A percentile compares a stretch with the other conserved stretches of the same genome.
These are phyloP conservation scores for Polyporus tsugae DNA, from an alignment of 1,284 basidiomycete genomes.

Conservation along the genomic window DNA sequence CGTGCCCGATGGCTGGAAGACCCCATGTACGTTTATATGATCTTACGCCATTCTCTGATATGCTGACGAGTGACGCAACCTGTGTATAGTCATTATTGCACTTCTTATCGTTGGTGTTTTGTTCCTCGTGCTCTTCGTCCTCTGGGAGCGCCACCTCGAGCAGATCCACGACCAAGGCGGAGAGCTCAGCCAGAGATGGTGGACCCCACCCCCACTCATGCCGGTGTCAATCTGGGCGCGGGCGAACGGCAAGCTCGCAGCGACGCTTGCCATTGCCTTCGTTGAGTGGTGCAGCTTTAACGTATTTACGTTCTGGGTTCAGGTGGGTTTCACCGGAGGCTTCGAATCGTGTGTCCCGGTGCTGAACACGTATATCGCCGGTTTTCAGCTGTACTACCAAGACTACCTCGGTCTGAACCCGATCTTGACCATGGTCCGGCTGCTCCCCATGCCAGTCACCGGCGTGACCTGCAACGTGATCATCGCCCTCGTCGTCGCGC, in stretches of 20 bases:
- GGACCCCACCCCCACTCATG: slow-evolving; percentile 75
- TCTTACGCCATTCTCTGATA: not conserved
- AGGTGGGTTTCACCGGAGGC: slow-evolving; percentile 43
- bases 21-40: slow-evolving; percentile 62
- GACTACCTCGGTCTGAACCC: slow-evolving; percentile 62
- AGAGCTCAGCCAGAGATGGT: slow-evolving; percentile 33
- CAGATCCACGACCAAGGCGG: slow-evolving; percentile 41
- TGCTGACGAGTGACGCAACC: not conserved
- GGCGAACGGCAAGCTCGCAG: slow-evolving; percentile 70
- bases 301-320: slow-evolving; percentile 63
- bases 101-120: slow-evolving; percentile 71
- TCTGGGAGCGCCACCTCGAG: slow-evolving; percentile 77
- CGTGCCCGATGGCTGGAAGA: slow-evolving; percentile 78
- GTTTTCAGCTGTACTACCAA: slow-evolving; percentile 69
- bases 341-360: no score
- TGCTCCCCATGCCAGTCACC: slow-evolving; percentile 80
- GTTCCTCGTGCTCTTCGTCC: slow-evolving; percentile 65
- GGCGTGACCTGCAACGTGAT: slow-evolving; percentile 79
- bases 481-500: slow-evolving; percentile 68
- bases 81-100: slow-evolving; percentile 61
- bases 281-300: slow-evolving; percentile 74
- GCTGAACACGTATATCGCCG: no score
- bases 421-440: slow-evolving; percentile 77
- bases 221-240: slow-evolving; percentile 73
- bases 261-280: slow-evolving; percentile 74